Evolutionary conservation across 1,139 yeast species (phyloP), one percentile per base, ranked within the genome.

Genomic region (Saccharomyces hybrid): DNA sequence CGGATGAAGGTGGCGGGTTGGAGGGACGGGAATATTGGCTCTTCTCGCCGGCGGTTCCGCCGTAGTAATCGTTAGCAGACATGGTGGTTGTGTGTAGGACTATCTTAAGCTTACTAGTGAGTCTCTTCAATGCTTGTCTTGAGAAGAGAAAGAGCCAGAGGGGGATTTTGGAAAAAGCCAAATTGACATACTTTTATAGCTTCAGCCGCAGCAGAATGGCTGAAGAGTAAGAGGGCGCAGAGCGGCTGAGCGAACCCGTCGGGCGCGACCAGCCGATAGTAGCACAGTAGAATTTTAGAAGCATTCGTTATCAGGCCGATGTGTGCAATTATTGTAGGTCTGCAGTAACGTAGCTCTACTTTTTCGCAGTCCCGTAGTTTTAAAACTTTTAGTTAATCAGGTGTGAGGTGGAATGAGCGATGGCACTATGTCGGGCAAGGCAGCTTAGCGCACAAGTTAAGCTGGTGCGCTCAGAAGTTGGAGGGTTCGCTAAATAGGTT

Each of bases 1-100:
- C n/a, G 13, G 44, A 38, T 3, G 44, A 38, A 19, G 44, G 44
- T 9, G 44, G 44, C 7, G 44, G 44, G 44, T 38, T 38, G 44
- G 31, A 47, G 25, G 41, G 16, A 42, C 13, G 26, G 31, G 60
- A 65, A 58, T 63, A 62, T 66, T 27, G 57, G 51, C 58, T 59
- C 50, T 62, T 61, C 52, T 41, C 59, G 27, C 56, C 55, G 52
- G 49, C 57, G 44, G 56, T 47, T 19, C 61, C 64, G 38, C 57
- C 55, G 55, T 66, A 65, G 53, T 66, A 65, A 48, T 66, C 68
- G 34, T 65, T 62, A 13, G 70, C 70, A 5, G 70, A 66, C 70
- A 66, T 65, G 13, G 11, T 38, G 26, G 13, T 11, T 38, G n/a
- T 14, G 25, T 19, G 44, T 38, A 11, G 5, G 44, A 11, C 13